Conservation (phyloP, 352 stramenopile genomes). For the Phytophthora pistaciae region DNA sequence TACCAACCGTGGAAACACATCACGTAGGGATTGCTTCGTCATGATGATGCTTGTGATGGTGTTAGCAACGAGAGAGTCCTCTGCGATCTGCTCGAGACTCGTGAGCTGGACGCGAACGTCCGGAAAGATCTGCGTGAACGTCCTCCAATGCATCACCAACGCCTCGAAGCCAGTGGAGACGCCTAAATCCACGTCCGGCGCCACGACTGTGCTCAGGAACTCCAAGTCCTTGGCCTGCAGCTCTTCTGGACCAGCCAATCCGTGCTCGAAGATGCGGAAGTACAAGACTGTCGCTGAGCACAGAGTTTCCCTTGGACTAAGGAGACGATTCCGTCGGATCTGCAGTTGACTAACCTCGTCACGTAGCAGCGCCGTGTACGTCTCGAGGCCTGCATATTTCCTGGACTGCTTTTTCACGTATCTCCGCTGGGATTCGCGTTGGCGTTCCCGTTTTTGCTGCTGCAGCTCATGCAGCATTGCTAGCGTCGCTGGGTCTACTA, state of each 20-base stretch:
- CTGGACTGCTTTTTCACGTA: not conserved
- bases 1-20: not conserved
- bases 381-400: not conserved
- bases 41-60: not conserved
- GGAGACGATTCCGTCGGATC: not conserved
- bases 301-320: not conserved
- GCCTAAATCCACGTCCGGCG: not conserved
- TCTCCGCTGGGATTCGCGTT: not conserved
- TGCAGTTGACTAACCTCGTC: not conserved
- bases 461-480: not conserved
- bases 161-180: not conserved
- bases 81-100: not conserved
- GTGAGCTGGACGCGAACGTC: not conserved
- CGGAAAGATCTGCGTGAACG: not conserved
- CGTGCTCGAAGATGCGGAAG: not conserved
- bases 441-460: not conserved
- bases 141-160: not conserved
- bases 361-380: not conserved
- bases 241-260: not conserved
- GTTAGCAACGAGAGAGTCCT: not conserved
- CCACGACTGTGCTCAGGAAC: not conserved
- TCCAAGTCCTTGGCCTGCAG: slow-evolving; percentile 4
- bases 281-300: not conserved
- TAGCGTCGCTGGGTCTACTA: not conserved
- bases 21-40: not conserved